Percentiles rank a stretch among this genome's conserved stretches.
These are phyloP conservation scores for Lachnellula hyalina DNA, from an alignment of 2,329 filamentous ascomycete species.

Conservation along the genomic window DNA sequence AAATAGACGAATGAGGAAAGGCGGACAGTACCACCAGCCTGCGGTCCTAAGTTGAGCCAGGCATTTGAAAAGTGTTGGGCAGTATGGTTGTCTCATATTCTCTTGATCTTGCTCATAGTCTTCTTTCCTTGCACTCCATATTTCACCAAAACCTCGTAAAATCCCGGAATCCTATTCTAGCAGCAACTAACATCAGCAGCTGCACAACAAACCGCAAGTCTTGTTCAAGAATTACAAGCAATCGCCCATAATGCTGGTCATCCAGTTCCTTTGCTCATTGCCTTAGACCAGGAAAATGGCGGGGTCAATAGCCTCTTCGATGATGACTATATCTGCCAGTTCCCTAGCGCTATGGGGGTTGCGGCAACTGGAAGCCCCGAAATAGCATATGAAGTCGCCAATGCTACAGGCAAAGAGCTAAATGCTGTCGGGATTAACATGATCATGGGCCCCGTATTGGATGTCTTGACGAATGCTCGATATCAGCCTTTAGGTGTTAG, in stretches of 20 bases:
- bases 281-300: constrained; percentile 94
- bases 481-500: constrained; percentile 88
- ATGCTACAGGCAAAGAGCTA: constrained; percentile 88
- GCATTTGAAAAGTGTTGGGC: too few species aligned
- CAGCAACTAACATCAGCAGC: constrained; percentile 47
- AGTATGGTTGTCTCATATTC: too few species aligned
- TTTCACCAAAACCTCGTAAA: not conserved
- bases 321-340: constrained; percentile 92
- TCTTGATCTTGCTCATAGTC: not conserved
- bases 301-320: constrained; percentile 96
- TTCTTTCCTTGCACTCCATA: not conserved
- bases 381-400: constrained; percentile 82
- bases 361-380: constrained; percentile 85
- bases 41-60: too few species aligned
- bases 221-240: constrained; percentile 87
- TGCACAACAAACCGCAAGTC: constrained; percentile 79
- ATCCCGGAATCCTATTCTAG: not conserved
- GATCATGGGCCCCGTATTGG: constrained; percentile 88
- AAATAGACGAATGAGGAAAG: too few species aligned
- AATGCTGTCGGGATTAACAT: constrained; percentile 92
- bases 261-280: constrained; percentile 81
- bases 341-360: constrained; percentile 93
- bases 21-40: too few species aligned
- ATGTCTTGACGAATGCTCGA: constrained; percentile 87
- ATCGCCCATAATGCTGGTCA: constrained; percentile 89